These are phyloP conservation scores for Teunomyces atbi DNA, from an alignment of 805 yeast genomes.

Conservation along the genomic window DNA sequence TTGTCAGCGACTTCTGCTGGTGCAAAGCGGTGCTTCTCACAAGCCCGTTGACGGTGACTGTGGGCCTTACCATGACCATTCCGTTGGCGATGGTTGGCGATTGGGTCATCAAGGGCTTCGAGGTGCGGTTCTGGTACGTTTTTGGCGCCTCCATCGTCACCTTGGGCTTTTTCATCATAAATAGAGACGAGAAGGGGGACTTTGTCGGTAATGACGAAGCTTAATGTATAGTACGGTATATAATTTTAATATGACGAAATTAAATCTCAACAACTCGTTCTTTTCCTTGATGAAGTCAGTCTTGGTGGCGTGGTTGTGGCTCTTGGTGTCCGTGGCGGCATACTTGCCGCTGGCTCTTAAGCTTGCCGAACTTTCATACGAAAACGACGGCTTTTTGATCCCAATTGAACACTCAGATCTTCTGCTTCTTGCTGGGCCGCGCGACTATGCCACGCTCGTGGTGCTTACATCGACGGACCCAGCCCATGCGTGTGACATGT, in stretches of 20 bases:
- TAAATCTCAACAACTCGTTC: too few relatives aligned
- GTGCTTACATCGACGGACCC: constrained; percentile 51
- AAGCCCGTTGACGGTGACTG: constrained; percentile 92
- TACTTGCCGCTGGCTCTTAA: background rate
- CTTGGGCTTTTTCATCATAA: constrained; percentile 78
- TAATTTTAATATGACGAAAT: background rate
- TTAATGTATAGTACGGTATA: background rate
- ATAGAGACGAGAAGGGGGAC: constrained; percentile 73
- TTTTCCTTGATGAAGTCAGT: background rate
- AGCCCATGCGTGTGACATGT: constrained; percentile 46
- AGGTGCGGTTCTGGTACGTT: constrained; percentile 60
- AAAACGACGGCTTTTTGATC: constrained; percentile 35
- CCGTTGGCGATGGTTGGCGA: constrained; percentile 96
- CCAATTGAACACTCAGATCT: constrained; percentile 42
- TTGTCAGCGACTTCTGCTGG: constrained; percentile 92
- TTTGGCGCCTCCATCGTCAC: constrained; percentile 81
- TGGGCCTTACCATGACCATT: constrained; percentile 88
- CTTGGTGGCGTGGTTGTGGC: background rate
- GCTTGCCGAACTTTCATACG: background rate
- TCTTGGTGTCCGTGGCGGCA: background rate
- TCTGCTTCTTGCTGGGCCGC: constrained; percentile 42
- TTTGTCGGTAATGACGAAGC: constrained; percentile 16
- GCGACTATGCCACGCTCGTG: constrained; percentile 51
- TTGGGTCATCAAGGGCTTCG: constrained; percentile 63
- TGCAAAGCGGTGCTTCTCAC: constrained; percentile 92